phyloP scores from a whole-genome alignment of 2,329 filamentous ascomycete genomes.

The Penicillium sp. region DNA sequence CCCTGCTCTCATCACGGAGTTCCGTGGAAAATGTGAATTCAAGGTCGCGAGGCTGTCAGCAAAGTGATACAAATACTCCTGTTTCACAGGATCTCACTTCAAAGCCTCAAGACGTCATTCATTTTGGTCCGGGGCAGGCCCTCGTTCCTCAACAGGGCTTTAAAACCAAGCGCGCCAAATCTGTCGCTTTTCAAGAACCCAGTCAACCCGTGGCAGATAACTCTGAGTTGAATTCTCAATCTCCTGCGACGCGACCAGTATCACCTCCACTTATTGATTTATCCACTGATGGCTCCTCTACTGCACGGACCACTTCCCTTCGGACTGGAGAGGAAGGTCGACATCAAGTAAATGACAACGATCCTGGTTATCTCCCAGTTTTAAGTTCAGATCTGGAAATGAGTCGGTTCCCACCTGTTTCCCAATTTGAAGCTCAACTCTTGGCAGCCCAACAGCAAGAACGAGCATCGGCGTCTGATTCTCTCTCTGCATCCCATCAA shows the following conservation, averaged over 20 bases:
- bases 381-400: constrained; percentile 26
- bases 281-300: constrained; percentile 31
- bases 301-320: constrained; percentile 37
- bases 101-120: not conserved
- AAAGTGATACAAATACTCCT: too few relatives aligned
- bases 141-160: not conserved
- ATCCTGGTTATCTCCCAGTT: constrained; percentile 12
- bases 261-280: constrained; percentile 30
- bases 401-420: constrained; percentile 37
- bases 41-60: too few relatives aligned
- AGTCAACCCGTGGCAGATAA: not conserved
- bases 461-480: constrained; percentile 5
- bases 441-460: constrained; percentile 23
- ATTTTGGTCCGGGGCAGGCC: not conserved
- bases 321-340: constrained; percentile 18
- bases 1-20: constrained; percentile 5
- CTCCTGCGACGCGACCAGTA: not conserved
- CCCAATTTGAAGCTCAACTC: constrained; percentile 38
- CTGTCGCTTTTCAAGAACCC: constrained; percentile 17
- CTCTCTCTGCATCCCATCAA: not conserved
- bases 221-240: not conserved
- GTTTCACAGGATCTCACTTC: not conserved
- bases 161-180: constrained; percentile 14
- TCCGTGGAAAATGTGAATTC: not conserved
- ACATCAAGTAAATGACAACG: constrained; percentile 6